phyloP scores from a whole-genome alignment of 345 rosid genomes.

The Alliaria petiolata region DNA sequence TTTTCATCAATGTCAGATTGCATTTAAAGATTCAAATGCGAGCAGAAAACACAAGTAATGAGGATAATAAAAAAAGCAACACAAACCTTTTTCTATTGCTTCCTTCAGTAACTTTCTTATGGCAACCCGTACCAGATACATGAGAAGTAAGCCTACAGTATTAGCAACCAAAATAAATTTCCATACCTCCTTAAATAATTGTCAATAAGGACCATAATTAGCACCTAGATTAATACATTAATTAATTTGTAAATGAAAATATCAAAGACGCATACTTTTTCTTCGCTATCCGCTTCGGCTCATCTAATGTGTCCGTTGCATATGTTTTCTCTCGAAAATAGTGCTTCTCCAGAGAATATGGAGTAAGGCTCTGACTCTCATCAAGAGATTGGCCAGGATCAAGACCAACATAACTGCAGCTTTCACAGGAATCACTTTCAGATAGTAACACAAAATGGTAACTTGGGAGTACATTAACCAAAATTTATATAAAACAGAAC shows the following conservation, averaged over 20 bases:
- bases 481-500: background rate
- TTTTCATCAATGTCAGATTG: background rate
- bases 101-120: slow-evolving; percentile 64
- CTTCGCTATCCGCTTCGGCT: slow-evolving; percentile 47
- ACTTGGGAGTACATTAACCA: background rate
- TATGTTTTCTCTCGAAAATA: slow-evolving; percentile 29
- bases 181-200: background rate
- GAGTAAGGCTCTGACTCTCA: slow-evolving; percentile 36
- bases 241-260: background rate
- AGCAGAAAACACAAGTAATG: background rate
- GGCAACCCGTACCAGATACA: slow-evolving; percentile 36
- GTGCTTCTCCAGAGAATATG: slow-evolving; percentile 32
- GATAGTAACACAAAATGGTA: slow-evolving; percentile 8
- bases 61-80: slow-evolving; percentile 6
- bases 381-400: slow-evolving; percentile 34
- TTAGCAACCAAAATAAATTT: slow-evolving; percentile 2
- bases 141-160: slow-evolving; percentile 48
- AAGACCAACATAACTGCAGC: slow-evolving; percentile 39
- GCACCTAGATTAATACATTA: background rate
- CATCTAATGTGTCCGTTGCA: slow-evolving; percentile 32
- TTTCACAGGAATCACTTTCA: slow-evolving; percentile 11
- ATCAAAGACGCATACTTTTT: slow-evolving; percentile 46
- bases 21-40: slow-evolving; percentile 1
- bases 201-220: background rate
- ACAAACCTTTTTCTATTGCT: slow-evolving; percentile 63